These are phyloP conservation scores for Volvox reticuliferus DNA, from an alignment of 139 green algal genomes.

Conservation along the genomic window DNA sequence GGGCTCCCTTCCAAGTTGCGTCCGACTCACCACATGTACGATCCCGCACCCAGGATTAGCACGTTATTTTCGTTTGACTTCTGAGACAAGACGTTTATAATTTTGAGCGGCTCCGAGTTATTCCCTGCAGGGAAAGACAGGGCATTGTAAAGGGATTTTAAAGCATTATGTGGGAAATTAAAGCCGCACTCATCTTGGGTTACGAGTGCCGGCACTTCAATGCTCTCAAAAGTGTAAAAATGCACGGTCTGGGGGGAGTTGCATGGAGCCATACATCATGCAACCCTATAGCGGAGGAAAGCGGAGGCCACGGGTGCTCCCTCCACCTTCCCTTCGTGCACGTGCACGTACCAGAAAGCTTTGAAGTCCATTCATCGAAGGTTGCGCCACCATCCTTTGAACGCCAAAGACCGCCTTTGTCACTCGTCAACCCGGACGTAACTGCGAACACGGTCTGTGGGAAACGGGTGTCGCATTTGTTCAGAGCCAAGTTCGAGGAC, in stretches of 20 bases:
- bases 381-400: conserved; percentile 59
- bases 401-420: conserved; percentile 58
- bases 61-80: conserved; percentile 44
- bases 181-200: too few species aligned
- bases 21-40: conserved; percentile 55
- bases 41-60: conserved; percentile 50
- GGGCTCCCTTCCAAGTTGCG: neutral
- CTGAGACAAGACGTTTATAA: conserved; percentile 49
- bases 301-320: neutral
- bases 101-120: conserved; percentile 31
- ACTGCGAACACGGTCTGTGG: conserved; percentile 63
- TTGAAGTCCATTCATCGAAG: conserved; percentile 82
- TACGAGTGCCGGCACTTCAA: too few species aligned
- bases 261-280: too few species aligned
- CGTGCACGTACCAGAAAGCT: conserved; percentile 64
- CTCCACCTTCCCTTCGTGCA: too few species aligned
- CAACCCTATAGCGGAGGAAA: too few species aligned
- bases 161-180: too few species aligned
- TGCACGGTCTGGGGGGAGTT: too few species aligned
- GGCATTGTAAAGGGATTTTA: too few species aligned
- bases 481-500: too few species aligned
- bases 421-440: conserved; percentile 47
- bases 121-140: neutral
- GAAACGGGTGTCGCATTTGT: neutral
- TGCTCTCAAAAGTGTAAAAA: too few species aligned